Conservation (phyloP, 1,284 basidiomycete species). For the Tilletia setariae region DNA sequence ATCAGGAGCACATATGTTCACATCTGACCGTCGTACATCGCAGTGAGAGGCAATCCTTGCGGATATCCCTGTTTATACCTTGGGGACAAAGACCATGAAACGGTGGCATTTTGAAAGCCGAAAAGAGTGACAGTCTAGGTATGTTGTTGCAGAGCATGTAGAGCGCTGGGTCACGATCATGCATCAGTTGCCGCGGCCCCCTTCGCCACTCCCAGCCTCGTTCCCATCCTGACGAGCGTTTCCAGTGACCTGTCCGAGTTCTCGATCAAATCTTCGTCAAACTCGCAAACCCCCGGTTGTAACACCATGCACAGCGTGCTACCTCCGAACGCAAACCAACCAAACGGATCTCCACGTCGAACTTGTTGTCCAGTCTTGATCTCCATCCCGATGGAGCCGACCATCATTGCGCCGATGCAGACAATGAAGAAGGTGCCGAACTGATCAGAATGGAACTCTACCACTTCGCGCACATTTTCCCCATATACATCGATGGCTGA, state of each 20-base stretch:
- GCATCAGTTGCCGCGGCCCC: neutral
- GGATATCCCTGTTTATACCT: too few species aligned
- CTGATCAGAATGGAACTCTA: constrained; percentile 53
- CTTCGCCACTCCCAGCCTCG: constrained; percentile 35
- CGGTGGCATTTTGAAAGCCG: too few species aligned
- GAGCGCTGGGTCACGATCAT: too few species aligned
- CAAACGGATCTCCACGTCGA: constrained; percentile 80
- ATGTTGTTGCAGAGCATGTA: too few species aligned
- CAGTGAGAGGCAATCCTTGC: too few species aligned
- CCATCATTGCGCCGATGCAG: constrained; percentile 59
- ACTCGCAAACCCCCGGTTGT: constrained; percentile 21
- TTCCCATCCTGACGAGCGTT: constrained; percentile 67
- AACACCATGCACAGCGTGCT: constrained; percentile 38
- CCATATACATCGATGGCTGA: constrained; percentile 81
- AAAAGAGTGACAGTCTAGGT: too few species aligned
- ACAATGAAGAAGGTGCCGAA: constrained; percentile 33
- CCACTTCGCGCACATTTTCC: constrained; percentile 69
- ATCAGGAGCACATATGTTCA: too few species aligned
- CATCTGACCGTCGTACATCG: too few species aligned
- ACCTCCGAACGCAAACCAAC: constrained; percentile 58
- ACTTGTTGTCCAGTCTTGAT: constrained; percentile 78
- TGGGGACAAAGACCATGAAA: too few species aligned
- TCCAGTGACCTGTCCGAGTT: constrained; percentile 66
- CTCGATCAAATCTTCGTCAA: constrained; percentile 79
- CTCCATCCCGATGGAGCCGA: constrained; percentile 70